Percentiles rank a stretch among this genome's conserved stretches.
These are phyloP conservation scores for Paecilomyces fulvus DNA, from an alignment of 2,329 filamentous ascomycete species.

Conservation along the genomic window DNA sequence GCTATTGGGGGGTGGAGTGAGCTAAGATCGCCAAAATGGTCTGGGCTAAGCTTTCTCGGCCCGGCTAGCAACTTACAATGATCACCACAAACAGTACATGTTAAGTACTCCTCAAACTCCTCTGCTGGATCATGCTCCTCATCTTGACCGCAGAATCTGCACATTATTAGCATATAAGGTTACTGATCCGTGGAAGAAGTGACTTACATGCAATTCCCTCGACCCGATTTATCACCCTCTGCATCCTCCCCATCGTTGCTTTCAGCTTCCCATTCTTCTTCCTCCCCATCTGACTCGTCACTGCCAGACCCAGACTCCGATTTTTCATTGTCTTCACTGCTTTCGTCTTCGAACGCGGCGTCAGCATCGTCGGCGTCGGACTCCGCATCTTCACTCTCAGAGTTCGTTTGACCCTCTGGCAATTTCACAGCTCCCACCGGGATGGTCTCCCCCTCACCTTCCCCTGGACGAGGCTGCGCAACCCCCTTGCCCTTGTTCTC, in stretches of 20 bases:
- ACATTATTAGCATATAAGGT: conserved; percentile 19
- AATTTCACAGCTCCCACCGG: conserved; percentile 29
- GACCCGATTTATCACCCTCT: conserved; percentile 39
- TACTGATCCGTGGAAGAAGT: conserved; percentile 16
- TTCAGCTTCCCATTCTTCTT: conserved; percentile 42
- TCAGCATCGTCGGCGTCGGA: conserved; percentile 33
- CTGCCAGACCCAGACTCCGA: conserved; percentile 36
- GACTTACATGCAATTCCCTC: conserved; percentile 56
- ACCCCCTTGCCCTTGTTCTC: conserved; percentile 28
- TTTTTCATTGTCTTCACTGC: conserved; percentile 32
- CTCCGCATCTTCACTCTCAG: conserved; percentile 32
- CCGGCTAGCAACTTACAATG: conserved; percentile 56
- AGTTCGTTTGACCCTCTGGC: conserved; percentile 19
- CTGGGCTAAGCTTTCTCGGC: conserved; percentile 21
- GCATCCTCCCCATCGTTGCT: conserved; percentile 39
- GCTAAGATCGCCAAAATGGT: conserved; percentile 14
- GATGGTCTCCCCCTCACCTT: conserved; percentile 30
- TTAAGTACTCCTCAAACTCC: conserved; percentile 70
- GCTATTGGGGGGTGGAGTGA: conserved; percentile 53
- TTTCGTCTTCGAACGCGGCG: conserved; percentile 34
- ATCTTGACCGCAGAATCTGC: conserved; percentile 71
- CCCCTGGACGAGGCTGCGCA: conserved; percentile 11
- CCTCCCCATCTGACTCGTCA: conserved; percentile 50
- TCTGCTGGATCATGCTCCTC: conserved; percentile 76
- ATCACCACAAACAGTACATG: conserved; percentile 70